These are phyloP conservation scores for Cadophora sp. DNA, from an alignment of 2,329 filamentous ascomycete genomes.

Conservation along the genomic window DNA sequence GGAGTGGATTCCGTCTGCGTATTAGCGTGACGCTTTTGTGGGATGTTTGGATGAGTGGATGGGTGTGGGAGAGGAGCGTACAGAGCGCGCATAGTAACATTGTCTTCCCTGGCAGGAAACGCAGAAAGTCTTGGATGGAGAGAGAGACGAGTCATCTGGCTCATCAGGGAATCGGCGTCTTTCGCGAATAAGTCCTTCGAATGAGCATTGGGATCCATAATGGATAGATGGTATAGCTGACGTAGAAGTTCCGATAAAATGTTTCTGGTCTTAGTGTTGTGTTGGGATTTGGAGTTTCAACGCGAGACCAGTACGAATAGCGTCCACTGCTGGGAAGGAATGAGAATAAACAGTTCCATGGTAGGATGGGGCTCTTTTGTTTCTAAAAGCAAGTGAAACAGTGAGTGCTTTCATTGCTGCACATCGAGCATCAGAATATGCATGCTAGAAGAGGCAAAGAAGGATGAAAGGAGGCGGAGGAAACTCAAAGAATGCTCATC, in stretches of 20 bases:
- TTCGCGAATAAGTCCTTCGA: neutral
- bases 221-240: neutral
- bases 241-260: neutral
- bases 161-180: neutral
- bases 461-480: too few relatives aligned
- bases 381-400: neutral
- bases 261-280: too few relatives aligned
- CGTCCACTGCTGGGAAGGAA: too few relatives aligned
- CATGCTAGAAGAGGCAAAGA: too few relatives aligned
- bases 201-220: neutral
- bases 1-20: neutral
- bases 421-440: neutral
- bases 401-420: neutral
- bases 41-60: too few relatives aligned
- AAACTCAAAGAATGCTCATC: neutral
- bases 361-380: too few relatives aligned
- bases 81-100: neutral
- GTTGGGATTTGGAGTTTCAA: too few relatives aligned
- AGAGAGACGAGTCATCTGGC: conserved; percentile 4
- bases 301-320: too few relatives aligned
- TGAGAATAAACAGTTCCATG: neutral
- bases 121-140: neutral
- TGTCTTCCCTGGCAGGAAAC: neutral
- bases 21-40: neutral
- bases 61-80: neutral